Base-by-base conservation (phyloP, 169 alveolate genomes). In the Plasmodium gaboni region DNA sequence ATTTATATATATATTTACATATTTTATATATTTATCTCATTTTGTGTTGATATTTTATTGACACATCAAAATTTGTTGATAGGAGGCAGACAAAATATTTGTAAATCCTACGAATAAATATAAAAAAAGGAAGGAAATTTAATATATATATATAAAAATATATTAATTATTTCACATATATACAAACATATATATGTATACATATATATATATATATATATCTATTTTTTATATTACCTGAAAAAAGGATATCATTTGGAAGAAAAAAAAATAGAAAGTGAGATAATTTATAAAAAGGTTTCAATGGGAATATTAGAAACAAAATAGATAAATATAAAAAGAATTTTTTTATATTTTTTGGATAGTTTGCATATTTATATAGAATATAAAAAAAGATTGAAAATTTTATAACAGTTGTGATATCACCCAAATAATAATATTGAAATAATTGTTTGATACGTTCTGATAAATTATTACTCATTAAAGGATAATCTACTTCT, bases 21-120 rank as follows among this genome's bases (percentile, higher is more conserved):
- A 19, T 19, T 26, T 26, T 28, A 28, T 28, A 28, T 28, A 28
- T 28, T 4, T 28, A 28, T 28, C 4, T 28, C 42, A 0, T 28
- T 28, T 28, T 28, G 42, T 2, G 7, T 6, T 28, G 6, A 28
- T 28, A 28, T n/a, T n/a, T 51, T 57, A 80, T 46, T 65, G 83
- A 28, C 91, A 85, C 74, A 50, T 38, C 9, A 85, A 64, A 10
- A 85, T 85, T 72, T 85, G 91, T 38, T 85, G 91, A 12, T 85
- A 85, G 13, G 91, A 50, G 1, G 91, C 91, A 61, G 91, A 85
- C 68, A 85, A 19, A 19, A 85, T 22, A 38, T 85, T 85, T 24
- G 86, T 85, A 15, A 85, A 72, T 0, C 91, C 91, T 85, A 19
- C 22, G 48, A 63, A 44, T 15, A 32, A 17, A 51, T 22, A 19